These are phyloP conservation scores for Escovopsis sp. DNA, from an alignment of 2,329 filamentous ascomycete species.

Conservation along the genomic window DNA sequence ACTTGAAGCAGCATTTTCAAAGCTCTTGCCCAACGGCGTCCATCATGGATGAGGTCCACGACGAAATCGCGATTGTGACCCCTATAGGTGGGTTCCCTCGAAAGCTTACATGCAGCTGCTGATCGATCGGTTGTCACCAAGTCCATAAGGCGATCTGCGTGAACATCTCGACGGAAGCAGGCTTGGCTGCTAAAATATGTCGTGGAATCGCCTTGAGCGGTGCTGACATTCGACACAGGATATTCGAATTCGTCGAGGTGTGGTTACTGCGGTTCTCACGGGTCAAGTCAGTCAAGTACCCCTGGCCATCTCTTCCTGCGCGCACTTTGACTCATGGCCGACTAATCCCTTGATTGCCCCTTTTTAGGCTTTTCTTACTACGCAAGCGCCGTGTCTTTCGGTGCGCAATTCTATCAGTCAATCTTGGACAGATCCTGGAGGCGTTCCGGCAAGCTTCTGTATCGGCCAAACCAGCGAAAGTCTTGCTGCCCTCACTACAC, in stretches of 20 bases:
- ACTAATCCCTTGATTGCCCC: not conserved
- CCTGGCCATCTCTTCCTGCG: too few relatives aligned
- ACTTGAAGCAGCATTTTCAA: too few relatives aligned
- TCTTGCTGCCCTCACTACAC: constrained; percentile 92
- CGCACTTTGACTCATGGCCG: not conserved
- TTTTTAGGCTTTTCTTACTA: constrained; percentile 58
- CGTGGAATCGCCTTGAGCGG: not conserved
- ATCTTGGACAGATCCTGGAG: constrained; percentile 67
- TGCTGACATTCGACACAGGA: constrained; percentile 18
- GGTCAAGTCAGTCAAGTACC: constrained; percentile 36
- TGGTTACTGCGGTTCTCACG: constrained; percentile 35
- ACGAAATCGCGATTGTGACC: too few relatives aligned
- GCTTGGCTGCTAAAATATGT: not conserved
- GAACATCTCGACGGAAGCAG: too few relatives aligned
- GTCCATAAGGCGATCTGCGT: too few relatives aligned
- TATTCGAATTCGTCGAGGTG: constrained; percentile 38
- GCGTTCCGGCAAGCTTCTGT: constrained; percentile 55
- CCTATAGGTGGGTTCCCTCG: too few relatives aligned
- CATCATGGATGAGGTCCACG: too few relatives aligned
- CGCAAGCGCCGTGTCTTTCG: constrained; percentile 45
- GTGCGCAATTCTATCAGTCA: constrained; percentile 52
- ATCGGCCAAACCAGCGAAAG: constrained; percentile 61
- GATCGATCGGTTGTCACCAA: too few relatives aligned
- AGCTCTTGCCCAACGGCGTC: too few relatives aligned
- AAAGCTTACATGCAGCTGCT: too few relatives aligned